Evolutionary conservation across 768 basidiomycete genomes (phyloP).

Genomic region (Trametes maxima): DNA sequence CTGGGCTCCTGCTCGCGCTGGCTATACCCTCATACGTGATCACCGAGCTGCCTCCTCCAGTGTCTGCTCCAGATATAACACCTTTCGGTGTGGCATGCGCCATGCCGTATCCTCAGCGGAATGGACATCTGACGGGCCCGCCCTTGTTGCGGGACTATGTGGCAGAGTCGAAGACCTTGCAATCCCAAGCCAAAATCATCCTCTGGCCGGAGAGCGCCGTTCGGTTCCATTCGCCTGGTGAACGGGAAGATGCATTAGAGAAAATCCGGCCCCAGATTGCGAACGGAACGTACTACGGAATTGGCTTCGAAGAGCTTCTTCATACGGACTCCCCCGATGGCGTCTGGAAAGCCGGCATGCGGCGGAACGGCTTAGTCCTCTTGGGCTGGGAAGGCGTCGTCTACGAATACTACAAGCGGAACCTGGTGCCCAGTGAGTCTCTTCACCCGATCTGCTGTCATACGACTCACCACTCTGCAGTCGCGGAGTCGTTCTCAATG

Average conservation of each 20-base stretch:
- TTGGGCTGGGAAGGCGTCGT: constrained; percentile 46
- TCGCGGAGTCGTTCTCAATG: constrained; percentile 76
- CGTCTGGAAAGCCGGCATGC: constrained; percentile 39
- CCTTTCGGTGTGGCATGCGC: constrained; percentile 68
- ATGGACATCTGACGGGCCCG: constrained; percentile 38
- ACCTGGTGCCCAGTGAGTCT: constrained; percentile 74
- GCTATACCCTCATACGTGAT: constrained; percentile 58
- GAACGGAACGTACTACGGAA: constrained; percentile 55
- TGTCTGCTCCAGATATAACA: constrained; percentile 44
- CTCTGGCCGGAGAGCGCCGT: constrained; percentile 87
- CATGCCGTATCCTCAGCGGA: constrained; percentile 51
- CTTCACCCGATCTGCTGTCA: neutral
- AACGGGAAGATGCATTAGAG: constrained; percentile 52
- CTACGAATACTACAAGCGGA: constrained; percentile 70
- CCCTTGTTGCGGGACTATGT: constrained; percentile 63
- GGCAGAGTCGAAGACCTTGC: constrained; percentile 52
- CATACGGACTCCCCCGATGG: constrained; percentile 40
- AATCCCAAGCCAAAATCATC: constrained; percentile 52
- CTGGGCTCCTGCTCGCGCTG: constrained; percentile 44
- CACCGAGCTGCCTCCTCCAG: constrained; percentile 44
- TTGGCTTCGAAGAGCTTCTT: constrained; percentile 70
- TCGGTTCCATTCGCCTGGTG: constrained; percentile 53
- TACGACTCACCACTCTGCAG: constrained; percentile 38
- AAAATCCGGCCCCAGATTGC: constrained; percentile 38
- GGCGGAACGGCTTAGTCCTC: constrained; percentile 67